Percentiles rank a stretch among this genome's conserved stretches.
These are phyloP conservation scores for Neurospora terricola DNA, from an alignment of 495 filamentous ascomycete genomes.

Conservation along the genomic window DNA sequence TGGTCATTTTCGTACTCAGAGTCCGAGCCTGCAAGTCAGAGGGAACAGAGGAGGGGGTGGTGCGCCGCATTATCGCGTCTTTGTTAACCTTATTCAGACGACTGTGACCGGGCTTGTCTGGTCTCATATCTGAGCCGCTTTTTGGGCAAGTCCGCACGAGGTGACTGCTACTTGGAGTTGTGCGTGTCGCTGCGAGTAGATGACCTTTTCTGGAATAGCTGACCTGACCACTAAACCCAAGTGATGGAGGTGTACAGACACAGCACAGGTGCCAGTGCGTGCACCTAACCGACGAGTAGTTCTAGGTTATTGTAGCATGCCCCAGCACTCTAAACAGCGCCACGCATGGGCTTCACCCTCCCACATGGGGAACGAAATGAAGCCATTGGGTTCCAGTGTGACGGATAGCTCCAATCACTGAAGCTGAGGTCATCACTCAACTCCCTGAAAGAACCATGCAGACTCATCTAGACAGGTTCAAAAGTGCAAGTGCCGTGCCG, in stretches of 20 bases:
- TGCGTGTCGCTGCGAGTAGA: background rate
- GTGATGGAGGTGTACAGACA: background rate
- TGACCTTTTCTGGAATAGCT: background rate
- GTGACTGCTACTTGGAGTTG: background rate
- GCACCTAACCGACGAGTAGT: no score
- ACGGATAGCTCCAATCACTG: background rate
- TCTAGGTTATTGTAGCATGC: background rate
- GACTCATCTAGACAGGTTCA: background rate
- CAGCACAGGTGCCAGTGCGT: background rate
- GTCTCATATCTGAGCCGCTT: background rate
- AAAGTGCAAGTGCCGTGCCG: background rate
- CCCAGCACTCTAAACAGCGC: background rate
- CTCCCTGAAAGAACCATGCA: background rate
- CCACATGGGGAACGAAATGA: background rate
- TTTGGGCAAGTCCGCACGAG: background rate
- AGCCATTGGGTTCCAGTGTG: background rate
- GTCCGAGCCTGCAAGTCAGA: background rate
- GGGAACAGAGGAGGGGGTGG: background rate
- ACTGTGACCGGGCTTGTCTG: constrained; percentile 3
- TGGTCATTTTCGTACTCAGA: background rate
- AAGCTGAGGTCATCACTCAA: background rate
- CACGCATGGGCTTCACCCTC: background rate
- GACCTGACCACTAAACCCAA: background rate
- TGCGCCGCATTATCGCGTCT: constrained; percentile 2
- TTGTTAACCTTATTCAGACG: constrained; percentile 27